Evolutionary conservation across 2,329 filamentous ascomycete species (phyloP).

Genomic region (Ophiostoma quercus): DNA sequence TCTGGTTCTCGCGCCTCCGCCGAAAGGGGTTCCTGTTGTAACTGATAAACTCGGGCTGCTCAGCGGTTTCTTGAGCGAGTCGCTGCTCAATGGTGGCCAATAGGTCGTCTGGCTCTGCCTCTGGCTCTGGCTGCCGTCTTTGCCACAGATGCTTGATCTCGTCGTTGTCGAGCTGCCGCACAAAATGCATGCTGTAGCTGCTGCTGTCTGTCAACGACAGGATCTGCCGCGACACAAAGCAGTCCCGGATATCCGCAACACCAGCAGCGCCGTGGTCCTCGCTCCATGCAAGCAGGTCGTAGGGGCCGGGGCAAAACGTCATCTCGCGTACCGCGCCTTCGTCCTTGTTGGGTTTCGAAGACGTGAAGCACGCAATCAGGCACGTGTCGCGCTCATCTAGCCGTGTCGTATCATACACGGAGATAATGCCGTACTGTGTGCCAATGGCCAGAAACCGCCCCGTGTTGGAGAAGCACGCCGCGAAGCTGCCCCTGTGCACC

Average conservation of each 20-base stretch:
- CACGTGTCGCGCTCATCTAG: slow-evolving; percentile 49
- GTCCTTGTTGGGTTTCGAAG: slow-evolving; percentile 65
- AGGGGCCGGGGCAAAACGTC: slow-evolving; percentile 84
- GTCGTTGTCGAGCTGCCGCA: slow-evolving; percentile 35
- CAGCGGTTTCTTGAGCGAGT: too few relatives aligned
- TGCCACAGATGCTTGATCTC: slow-evolving; percentile 42
- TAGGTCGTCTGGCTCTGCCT: too few relatives aligned
- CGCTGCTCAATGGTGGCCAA: too few relatives aligned
- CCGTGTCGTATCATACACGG: slow-evolving; percentile 59
- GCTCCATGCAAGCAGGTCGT: slow-evolving; percentile 88
- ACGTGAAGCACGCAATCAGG: slow-evolving; percentile 69
- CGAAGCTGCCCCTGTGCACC: slow-evolving; percentile 64
- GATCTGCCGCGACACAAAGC: slow-evolving; percentile 63
- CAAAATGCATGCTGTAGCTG: slow-evolving; percentile 50
- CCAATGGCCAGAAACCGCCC: slow-evolving; percentile 68
- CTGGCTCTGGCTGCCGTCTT: slow-evolving; percentile 36
- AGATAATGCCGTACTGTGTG: slow-evolving; percentile 75
- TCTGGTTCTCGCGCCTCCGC: slow-evolving; percentile 8
- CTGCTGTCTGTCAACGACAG: slow-evolving; percentile 56
- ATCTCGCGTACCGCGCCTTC: slow-evolving; percentile 82
- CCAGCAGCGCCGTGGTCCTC: slow-evolving; percentile 77
- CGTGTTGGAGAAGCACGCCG: slow-evolving; percentile 68
- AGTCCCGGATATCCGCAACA: slow-evolving; percentile 64
- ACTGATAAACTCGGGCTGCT: slow-evolving; percentile 45
- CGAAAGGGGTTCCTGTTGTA: slow-evolving; percentile 34